These are phyloP conservation scores for Elsinoe perseae DNA, from an alignment of 2,329 filamentous ascomycete species.

Conservation along the genomic window DNA sequence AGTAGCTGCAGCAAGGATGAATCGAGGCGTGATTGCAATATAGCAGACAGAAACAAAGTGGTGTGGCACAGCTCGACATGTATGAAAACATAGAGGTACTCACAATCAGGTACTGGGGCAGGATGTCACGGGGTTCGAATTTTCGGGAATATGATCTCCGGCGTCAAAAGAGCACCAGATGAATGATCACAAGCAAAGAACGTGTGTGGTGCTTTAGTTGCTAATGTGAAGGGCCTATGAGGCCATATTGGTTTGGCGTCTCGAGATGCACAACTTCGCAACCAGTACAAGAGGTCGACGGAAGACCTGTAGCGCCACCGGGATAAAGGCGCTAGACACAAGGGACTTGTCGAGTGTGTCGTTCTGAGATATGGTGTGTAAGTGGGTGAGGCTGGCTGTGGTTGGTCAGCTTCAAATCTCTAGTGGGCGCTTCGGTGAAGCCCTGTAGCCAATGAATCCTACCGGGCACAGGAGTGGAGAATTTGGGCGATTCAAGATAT, in stretches of 20 bases:
- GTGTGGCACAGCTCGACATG: neutral
- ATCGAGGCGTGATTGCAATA: neutral
- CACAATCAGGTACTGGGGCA: neutral
- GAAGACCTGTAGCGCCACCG: neutral
- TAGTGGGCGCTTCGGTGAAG: constrained; percentile 12
- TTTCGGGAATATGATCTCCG: neutral
- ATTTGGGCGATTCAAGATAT: neutral
- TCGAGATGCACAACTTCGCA: neutral
- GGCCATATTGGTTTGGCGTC: constrained; percentile 10
- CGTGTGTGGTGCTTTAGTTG: neutral
- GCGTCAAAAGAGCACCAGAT: neutral
- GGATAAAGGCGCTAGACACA: neutral
- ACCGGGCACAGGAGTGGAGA: neutral
- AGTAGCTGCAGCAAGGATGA: neutral
- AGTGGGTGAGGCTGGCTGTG: neutral
- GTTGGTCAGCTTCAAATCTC: constrained; percentile 12
- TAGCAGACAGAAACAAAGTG: neutral
- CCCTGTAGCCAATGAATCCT: neutral
- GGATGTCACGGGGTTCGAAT: neutral
- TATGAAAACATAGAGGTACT: constrained; percentile 2
- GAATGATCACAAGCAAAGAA: neutral
- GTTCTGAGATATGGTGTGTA: neutral
- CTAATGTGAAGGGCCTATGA: neutral
- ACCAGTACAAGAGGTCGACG: neutral
- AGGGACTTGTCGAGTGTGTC: neutral